Conservation (phyloP, 2,329 filamentous ascomycete species). For the Cladorrhinum sp. region DNA sequence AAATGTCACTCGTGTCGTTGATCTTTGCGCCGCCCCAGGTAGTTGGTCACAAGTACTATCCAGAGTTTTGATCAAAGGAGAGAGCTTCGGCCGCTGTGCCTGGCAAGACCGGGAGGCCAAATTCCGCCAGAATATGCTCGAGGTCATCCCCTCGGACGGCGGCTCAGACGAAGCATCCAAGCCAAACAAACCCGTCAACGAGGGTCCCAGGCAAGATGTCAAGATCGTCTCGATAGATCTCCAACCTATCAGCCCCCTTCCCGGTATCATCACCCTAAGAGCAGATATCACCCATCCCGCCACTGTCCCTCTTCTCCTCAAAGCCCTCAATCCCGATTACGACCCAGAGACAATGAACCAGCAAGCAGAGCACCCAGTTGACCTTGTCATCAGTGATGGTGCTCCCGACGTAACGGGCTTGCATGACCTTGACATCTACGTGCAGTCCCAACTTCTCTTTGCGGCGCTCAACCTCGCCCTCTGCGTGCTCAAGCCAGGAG, state of each 20-base stretch:
- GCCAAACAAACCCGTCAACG: conserved; percentile 16
- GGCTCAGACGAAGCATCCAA: conserved; percentile 17
- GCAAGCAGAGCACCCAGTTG: conserved; percentile 72
- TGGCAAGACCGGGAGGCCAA: conserved; percentile 82
- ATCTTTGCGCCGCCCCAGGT: conserved; percentile 91
- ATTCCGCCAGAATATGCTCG: conserved; percentile 59
- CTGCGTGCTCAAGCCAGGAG: conserved; percentile 86
- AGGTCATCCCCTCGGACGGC: conserved; percentile 41
- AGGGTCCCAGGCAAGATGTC: conserved; percentile 62
- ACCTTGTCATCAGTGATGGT: conserved; percentile 91
- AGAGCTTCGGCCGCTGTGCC: conserved; percentile 79
- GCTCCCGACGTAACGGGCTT: conserved; percentile 95
- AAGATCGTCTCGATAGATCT: conserved; percentile 95
- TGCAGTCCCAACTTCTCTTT: conserved; percentile 92
- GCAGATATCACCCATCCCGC: conserved; percentile 97
- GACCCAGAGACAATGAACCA: conserved; percentile 45
- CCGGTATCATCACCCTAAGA: conserved; percentile 86
- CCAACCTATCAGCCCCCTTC: conserved; percentile 90
- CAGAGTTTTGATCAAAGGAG: conserved; percentile 86
- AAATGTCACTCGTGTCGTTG: conserved; percentile 86
- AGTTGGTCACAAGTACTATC: conserved; percentile 98
- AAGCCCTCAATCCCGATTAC: conserved; percentile 74
- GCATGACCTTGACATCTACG: conserved; percentile 96
- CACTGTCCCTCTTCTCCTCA: conserved; percentile 83
- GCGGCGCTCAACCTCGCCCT: conserved; percentile 90